Evolutionary conservation across 2,329 filamentous ascomycete species (phyloP), one percentile per base, ranked within the genome.

Genomic region (Emydomyces testavorans): DNA sequence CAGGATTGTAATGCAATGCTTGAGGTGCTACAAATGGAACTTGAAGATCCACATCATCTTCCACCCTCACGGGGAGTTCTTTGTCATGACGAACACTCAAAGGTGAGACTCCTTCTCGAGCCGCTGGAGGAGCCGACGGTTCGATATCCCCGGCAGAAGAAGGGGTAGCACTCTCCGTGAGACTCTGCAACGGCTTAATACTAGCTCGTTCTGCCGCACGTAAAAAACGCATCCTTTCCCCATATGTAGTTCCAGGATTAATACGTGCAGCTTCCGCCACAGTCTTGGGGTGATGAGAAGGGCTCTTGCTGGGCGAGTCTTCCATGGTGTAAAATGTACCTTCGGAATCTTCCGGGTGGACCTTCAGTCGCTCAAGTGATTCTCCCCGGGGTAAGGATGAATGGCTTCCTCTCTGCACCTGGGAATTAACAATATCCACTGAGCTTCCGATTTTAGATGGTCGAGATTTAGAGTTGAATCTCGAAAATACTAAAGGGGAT

Each of bases 81-180:
- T 58, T 59, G 16, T 65, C 64, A n/a, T 57, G 52, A 39, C 65
- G 61, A 10, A 65, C 57, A 52, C 62, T 68, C 13, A 68, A 57
- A 31, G 66, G 65, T 5, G 56, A 55, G 16, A 58, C 56, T 20
- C 51, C 56, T 49, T 65, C 61, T 0, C 62, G 60, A 2, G 60
- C 46, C 26, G 60, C 48, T 8, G 55, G 49, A 21, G 61, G 56
- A 2, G 52, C 54, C 6, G 57, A 56, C 37, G 66, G 56, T 29
- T 68, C 63, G 28, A 69, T 65, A 56, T 68, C 66, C 5, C 60
- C 65, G 3, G 61, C 58, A 24, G 65, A 68, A n/a, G 66, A 68
- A n/a, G 66, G 65, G 4, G 65, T 68, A n/a, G 51, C 58, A 21
- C 62, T 64, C n/a, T 54, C 48, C 38, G 57, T 58, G n/a, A 50